phyloP scores from a whole-genome alignment of 805 yeast genomes.

The Saturnispora galanensis region DNA sequence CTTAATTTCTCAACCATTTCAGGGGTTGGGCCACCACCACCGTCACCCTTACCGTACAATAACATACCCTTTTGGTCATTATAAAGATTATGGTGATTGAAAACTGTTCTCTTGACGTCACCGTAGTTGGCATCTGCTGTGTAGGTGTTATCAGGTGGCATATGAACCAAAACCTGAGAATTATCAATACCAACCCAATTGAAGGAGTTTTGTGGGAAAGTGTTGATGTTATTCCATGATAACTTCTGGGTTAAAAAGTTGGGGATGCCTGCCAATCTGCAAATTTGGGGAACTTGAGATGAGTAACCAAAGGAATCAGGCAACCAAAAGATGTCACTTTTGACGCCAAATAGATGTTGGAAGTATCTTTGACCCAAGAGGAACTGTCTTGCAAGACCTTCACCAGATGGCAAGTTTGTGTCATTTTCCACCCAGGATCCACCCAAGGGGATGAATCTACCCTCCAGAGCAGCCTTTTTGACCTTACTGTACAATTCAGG shows the following conservation, averaged over 20 bases:
- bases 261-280: conserved; percentile 77
- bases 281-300: conserved; percentile 88
- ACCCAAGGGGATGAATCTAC: conserved; percentile 83
- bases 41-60: conserved; percentile 91
- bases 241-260: conserved; percentile 86
- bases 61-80: conserved; percentile 73
- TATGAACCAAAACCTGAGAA: conserved; percentile 85
- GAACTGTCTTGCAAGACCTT: conserved; percentile 80
- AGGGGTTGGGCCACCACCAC: conserved; percentile 96
- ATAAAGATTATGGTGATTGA: conserved; percentile 76
- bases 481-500: conserved; percentile 65
- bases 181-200: conserved; percentile 96
- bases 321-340: conserved; percentile 78
- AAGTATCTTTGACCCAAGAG: conserved; percentile 84
- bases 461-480: conserved; percentile 54
- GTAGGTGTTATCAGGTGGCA: conserved; percentile 97
- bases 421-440: conserved; percentile 99
- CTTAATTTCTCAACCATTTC: conserved; percentile 90
- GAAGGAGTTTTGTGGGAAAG: conserved; percentile 82
- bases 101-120: conserved; percentile 72
- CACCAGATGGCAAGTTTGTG: conserved; percentile 93
- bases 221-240: conserved; percentile 92
- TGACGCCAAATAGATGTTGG: conserved; percentile 64
- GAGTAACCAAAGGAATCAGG: conserved; percentile 98
- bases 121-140: conserved; percentile 92